These are phyloP conservation scores for Solanum chmielewskii DNA, from an alignment of 257 asterid genomes.

Conservation along the genomic window DNA sequence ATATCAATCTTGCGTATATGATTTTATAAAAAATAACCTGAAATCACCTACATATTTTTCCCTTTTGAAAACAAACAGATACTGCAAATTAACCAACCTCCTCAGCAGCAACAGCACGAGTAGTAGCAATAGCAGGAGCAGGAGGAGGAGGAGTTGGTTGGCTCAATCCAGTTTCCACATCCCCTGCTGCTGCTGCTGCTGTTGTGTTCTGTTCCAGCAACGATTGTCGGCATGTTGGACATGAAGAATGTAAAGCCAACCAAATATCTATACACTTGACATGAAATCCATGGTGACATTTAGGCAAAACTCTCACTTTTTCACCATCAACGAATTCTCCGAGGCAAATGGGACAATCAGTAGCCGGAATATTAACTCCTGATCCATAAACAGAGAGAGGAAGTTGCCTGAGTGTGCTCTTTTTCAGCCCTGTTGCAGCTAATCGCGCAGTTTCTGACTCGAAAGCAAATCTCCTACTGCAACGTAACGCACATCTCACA, in stretches of 20 bases:
- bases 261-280: slow-evolving; percentile 62
- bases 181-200: neutral
- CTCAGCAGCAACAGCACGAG: slow-evolving; percentile 16
- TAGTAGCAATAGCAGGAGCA: neutral
- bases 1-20: neutral
- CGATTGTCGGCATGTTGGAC: slow-evolving; percentile 71
- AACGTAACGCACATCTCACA: slow-evolving; percentile 41
- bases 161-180: slow-evolving; percentile 14
- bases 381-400: slow-evolving; percentile 53
- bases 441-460: slow-evolving; percentile 10
- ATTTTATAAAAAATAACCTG: neutral
- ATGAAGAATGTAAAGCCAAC: slow-evolving; percentile 65
- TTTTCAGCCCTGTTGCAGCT: slow-evolving; percentile 45
- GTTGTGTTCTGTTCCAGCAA: slow-evolving; percentile 23
- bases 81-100: slow-evolving; percentile 24
- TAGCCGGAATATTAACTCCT: slow-evolving; percentile 23
- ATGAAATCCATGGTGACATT: slow-evolving; percentile 64
- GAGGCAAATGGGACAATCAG: slow-evolving; percentile 74
- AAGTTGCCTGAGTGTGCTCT: slow-evolving; percentile 34
- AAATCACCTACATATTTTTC: neutral
- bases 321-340: slow-evolving; percentile 69
- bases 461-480: slow-evolving; percentile 24
- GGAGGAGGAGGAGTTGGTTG: neutral
- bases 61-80: neutral
- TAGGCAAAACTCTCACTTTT: slow-evolving; percentile 58